Base-by-base conservation (phyloP, 1,284 basidiomycete species). In the Fomitopsis schrenkii region DNA sequence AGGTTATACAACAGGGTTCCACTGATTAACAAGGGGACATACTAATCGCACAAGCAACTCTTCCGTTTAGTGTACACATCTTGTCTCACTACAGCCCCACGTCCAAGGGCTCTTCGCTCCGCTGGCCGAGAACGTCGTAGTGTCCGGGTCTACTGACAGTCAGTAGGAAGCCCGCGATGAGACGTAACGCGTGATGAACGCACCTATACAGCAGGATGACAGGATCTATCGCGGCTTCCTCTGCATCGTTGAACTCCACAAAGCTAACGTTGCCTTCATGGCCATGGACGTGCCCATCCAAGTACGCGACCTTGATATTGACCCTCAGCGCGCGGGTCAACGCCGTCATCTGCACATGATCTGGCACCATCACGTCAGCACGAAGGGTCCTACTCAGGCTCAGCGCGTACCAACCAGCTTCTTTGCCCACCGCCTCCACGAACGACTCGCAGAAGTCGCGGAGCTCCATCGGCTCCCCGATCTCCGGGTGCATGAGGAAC, bases 271-370 rank as follows among this genome's bases (percentile, higher is more conserved):
- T 72, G 3, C 79, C 82, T 9, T 76, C 72, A 3, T 72, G 57
- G 55, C 65, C 65, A 19, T 45, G 35, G 19, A 41, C 30, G 61
- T 67, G 78, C 4, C 84, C 81, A 71, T 94, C 92, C 19, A 96
- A 80, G 74, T 95, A 95, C 5, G 93, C 93, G 40, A 95, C 82
- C 55, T 86, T 82, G 55, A 95, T 75, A 60, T 90, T 88, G 55
- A 92, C 75, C 44, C 81, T 76, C 35, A 95, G 75, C 0, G 88
- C 90, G 52, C 84, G 80, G 14, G 88, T 84, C 7, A 97, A 79
- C 0, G 94, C 94, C 60, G 84, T 85, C 65, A 96, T 91, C 69
- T 94, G 91, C 22, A 92, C 86, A 67, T 96, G 88, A 67, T 96
- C 94, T 86, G 68, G 55, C 17, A 12, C 22, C 28, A 26, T 54